These are phyloP conservation scores for Waltergamsia citrina DNA, from an alignment of 2,329 filamentous ascomycete species.

Conservation along the genomic window DNA sequence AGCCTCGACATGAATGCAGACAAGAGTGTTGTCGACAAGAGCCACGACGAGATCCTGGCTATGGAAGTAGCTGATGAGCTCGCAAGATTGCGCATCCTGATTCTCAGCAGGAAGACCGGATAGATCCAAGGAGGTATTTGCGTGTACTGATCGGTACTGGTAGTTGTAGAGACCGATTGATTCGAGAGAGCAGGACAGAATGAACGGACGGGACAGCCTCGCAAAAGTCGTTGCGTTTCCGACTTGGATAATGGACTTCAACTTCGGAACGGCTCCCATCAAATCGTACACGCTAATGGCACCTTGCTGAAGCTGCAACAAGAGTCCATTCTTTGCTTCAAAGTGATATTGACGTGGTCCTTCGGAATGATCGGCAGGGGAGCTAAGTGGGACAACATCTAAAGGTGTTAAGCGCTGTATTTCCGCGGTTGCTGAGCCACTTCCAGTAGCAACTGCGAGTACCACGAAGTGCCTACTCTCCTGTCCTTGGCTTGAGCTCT, in stretches of 20 bases:
- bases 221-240: conserved; percentile 51
- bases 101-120: conserved; percentile 26
- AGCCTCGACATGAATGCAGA: conserved; percentile 61
- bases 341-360: conserved; percentile 36
- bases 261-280: conserved; percentile 49
- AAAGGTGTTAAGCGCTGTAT: conserved; percentile 26
- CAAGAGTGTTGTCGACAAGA: conserved; percentile 51
- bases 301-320: conserved; percentile 49
- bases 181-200: conserved; percentile 50
- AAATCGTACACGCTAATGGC: conserved; percentile 55
- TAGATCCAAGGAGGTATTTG: conserved; percentile 33
- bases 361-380: too few relatives aligned
- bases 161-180: conserved; percentile 59
- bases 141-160: conserved; percentile 54
- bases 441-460: conserved; percentile 18
- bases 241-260: conserved; percentile 43
- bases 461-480: conserved; percentile 20
- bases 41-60: conserved; percentile 59
- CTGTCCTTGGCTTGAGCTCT: conserved; percentile 18
- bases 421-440: conserved; percentile 12
- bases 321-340: conserved; percentile 51
- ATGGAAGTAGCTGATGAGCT: conserved; percentile 52
- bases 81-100: conserved; percentile 24
- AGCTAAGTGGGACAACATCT: conserved; percentile 28
- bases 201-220: conserved; percentile 55